phyloP scores from a whole-genome alignment of 129 eudicot species.

The Rutidosis leptorrhynchoides region DNA sequence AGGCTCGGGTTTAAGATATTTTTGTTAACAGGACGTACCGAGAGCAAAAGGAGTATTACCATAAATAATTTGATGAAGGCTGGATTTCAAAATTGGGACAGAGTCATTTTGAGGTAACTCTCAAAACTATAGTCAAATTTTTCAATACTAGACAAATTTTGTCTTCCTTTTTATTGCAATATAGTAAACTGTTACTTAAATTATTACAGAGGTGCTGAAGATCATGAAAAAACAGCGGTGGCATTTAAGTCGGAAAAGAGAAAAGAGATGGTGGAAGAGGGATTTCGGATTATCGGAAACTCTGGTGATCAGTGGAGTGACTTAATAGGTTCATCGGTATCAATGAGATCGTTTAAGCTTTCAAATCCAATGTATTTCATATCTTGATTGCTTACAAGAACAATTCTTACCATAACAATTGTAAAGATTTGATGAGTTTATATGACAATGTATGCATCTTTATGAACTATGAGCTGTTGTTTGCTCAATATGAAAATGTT shows the following conservation, averaged over 20 bases:
- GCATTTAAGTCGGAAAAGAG: slow-evolving; percentile 70
- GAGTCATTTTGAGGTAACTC: slow-evolving; percentile 69
- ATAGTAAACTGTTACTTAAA: not conserved
- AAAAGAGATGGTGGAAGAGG: slow-evolving; percentile 62
- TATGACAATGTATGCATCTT: slow-evolving; percentile 15
- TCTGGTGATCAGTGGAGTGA: slow-evolving; percentile 98
- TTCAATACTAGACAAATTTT: not conserved
- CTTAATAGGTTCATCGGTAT: slow-evolving; percentile 51
- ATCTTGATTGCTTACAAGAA: slow-evolving; percentile 31
- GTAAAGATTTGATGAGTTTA: slow-evolving; percentile 12
- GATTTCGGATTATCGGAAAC: slow-evolving; percentile 69
- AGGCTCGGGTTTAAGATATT: slow-evolving; percentile 60
- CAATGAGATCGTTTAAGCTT: slow-evolving; percentile 76
- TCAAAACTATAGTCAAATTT: not conserved
- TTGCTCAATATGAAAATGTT: slow-evolving; percentile 1
- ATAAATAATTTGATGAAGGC: slow-evolving; percentile 51
- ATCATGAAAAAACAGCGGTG: slow-evolving; percentile 62
- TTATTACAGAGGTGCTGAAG: slow-evolving; percentile 53
- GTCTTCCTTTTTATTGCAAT: not conserved
- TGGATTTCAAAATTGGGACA: slow-evolving; percentile 79
- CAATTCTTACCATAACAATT: not conserved
- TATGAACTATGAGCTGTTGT: not conserved
- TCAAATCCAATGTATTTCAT: slow-evolving; percentile 88
- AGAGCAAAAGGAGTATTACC: slow-evolving; percentile 50
- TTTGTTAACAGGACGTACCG: slow-evolving; percentile 76